phyloP scores from a whole-genome alignment of 306 rosid genomes.

The Citrullus mucosospermus region DNA sequence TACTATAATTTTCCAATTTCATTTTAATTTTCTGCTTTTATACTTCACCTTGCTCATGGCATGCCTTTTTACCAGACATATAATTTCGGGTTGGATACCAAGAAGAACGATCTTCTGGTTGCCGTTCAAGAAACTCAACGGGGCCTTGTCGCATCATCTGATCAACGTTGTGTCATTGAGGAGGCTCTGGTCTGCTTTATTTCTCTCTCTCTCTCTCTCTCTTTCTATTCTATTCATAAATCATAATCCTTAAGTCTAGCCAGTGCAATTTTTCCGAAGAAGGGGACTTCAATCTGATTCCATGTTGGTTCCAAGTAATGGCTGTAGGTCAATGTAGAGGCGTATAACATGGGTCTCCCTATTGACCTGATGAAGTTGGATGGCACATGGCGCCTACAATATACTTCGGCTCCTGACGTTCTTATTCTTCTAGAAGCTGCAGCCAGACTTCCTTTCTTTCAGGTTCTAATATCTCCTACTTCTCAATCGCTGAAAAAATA shows the following conservation, averaged over 20 bases:
- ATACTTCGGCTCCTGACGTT: conserved; percentile 88
- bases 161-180: conserved; percentile 71
- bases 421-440: conserved; percentile 82
- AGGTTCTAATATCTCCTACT: conserved; percentile 25
- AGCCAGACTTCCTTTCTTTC: conserved; percentile 71
- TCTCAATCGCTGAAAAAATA: neutral
- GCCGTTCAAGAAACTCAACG: conserved; percentile 70
- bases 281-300: neutral
- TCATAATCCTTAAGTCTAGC: neutral
- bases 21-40: neutral
- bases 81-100: conserved; percentile 49
- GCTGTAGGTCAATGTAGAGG: conserved; percentile 62
- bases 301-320: neutral
- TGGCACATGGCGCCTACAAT: conserved; percentile 92
- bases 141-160: conserved; percentile 59
- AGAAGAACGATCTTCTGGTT: conserved; percentile 38
- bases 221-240: neutral
- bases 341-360: conserved; percentile 35
- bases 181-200: conserved; percentile 52
- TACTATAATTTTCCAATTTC: neutral
- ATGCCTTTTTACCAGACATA: conserved; percentile 16
- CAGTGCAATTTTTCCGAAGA: neutral
- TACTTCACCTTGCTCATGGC: neutral
- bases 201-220: neutral
- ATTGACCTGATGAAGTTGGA: conserved; percentile 47